Conservation (phyloP, 805 yeast genomes). For the Ogataea paradorogensis region DNA sequence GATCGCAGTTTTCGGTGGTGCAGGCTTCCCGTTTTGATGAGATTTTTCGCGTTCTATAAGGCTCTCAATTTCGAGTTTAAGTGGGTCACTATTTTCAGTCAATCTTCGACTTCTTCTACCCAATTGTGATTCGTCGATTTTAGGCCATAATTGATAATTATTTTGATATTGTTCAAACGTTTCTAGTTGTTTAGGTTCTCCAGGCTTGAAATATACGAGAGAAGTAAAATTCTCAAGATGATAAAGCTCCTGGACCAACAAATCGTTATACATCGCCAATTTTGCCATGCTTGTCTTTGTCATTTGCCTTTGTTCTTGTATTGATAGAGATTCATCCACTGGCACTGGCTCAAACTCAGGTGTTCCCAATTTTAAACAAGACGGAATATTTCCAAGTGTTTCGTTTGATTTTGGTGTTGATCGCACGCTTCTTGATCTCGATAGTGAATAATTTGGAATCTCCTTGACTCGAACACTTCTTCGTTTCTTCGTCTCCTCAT, state of each 20-base stretch:
- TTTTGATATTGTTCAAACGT: slow-evolving; percentile 32
- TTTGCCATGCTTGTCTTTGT: slow-evolving; percentile 37
- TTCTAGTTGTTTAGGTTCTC: slow-evolving; percentile 35
- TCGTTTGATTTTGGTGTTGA: neutral
- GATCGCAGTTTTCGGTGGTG: slow-evolving; percentile 1
- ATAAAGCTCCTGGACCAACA: slow-evolving; percentile 57
- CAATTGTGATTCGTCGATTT: slow-evolving; percentile 18
- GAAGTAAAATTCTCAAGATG: slow-evolving; percentile 62
- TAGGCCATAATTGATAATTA: slow-evolving; percentile 40
- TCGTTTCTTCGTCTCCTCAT: slow-evolving; percentile 1
- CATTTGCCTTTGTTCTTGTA: slow-evolving; percentile 8
- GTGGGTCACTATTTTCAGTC: slow-evolving; percentile 23
- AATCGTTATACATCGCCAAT: slow-evolving; percentile 44
- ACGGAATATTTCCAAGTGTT: neutral
- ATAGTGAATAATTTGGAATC: slow-evolving; percentile 5
- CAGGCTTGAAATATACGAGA: slow-evolving; percentile 60
- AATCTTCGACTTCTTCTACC: slow-evolving; percentile 30
- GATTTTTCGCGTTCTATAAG: slow-evolving; percentile 6
- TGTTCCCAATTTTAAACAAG: slow-evolving; percentile 7
- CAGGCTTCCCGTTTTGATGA: neutral
- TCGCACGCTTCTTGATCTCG: slow-evolving; percentile 2
- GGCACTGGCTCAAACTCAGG: neutral
- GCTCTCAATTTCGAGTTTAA: slow-evolving; percentile 23
- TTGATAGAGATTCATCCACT: neutral
- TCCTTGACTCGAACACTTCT: slow-evolving; percentile 6